Evolutionary conservation across 1,284 basidiomycete genomes (phyloP).

Genomic region (Anthracocystis panici-leucophaei): DNA sequence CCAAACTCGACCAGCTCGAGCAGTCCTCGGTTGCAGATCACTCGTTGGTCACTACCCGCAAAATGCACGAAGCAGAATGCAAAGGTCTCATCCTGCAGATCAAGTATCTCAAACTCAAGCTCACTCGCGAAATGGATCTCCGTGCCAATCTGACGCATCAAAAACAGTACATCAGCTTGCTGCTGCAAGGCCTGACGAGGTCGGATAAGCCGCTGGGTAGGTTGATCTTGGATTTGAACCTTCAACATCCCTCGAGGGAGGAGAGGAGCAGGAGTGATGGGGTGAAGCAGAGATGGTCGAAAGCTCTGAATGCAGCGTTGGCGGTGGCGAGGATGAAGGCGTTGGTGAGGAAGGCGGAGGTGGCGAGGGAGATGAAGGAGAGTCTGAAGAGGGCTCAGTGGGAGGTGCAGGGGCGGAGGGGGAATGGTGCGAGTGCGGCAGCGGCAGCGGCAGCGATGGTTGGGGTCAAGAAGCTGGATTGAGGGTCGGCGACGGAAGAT

Average conservation of each 20-base stretch:
- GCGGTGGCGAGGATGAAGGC: slow-evolving; percentile 36
- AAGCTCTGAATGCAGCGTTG: slow-evolving; percentile 25
- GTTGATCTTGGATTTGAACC: slow-evolving; percentile 41
- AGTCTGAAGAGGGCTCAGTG: slow-evolving; percentile 34
- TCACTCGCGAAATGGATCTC: slow-evolving; percentile 84
- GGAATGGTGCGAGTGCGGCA: not conserved
- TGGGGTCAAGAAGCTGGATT: slow-evolving; percentile 9
- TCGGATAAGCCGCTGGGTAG: slow-evolving; percentile 28
- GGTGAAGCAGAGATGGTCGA: slow-evolving; percentile 27
- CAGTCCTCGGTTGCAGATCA: slow-evolving; percentile 27
- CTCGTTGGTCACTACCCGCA: slow-evolving; percentile 19
- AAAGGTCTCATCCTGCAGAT: slow-evolving; percentile 90
- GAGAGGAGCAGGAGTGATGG: slow-evolving; percentile 8
- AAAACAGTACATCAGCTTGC: slow-evolving; percentile 73
- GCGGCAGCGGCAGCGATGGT: not conserved
- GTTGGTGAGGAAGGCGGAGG: slow-evolving; percentile 17
- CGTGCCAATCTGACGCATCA: slow-evolving; percentile 85
- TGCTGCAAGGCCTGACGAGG: slow-evolving; percentile 31
- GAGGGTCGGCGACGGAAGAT: slow-evolving; percentile 7
- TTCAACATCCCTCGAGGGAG: slow-evolving; percentile 16
- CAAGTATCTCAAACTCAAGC: slow-evolving; percentile 90
- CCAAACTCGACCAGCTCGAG: slow-evolving; percentile 35
- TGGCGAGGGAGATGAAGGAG: slow-evolving; percentile 21
- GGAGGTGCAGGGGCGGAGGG: slow-evolving; percentile 27
- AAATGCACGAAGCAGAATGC: slow-evolving; percentile 82